These are phyloP conservation scores for Biscutella laevigata DNA, from an alignment of 441 rosid genomes.

Conservation along the genomic window DNA sequence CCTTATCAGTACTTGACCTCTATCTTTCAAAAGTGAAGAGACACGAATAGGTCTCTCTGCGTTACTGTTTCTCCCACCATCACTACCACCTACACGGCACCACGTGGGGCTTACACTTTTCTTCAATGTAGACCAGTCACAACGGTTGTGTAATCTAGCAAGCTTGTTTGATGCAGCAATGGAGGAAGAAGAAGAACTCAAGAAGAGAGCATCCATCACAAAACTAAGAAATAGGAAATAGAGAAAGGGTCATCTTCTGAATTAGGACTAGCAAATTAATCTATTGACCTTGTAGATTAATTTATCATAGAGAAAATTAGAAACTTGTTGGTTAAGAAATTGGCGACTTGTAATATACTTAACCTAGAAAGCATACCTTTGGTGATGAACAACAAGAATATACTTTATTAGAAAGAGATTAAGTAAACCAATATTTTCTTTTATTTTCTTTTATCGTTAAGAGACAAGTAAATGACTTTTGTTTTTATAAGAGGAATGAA, in stretches of 20 bases:
- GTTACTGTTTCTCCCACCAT: conserved; percentile 23
- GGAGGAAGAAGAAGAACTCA: conserved; percentile 40
- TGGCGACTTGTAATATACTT: conserved; percentile 39
- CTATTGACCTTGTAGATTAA: conserved; percentile 4
- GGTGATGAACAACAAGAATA: conserved; percentile 23
- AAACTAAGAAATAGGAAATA: conserved; percentile 16
- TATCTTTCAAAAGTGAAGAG: conserved; percentile 44
- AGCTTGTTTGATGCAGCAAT: conserved; percentile 26
- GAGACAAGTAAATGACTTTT: conserved; percentile 28
- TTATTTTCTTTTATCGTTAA: conserved; percentile 12
- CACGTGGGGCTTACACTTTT: conserved; percentile 22
- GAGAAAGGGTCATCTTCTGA: conserved; percentile 20
- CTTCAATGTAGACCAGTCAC: conserved; percentile 26
- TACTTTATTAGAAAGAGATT: conserved; percentile 28
- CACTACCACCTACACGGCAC: conserved; percentile 50
- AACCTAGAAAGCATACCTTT: conserved; percentile 36
- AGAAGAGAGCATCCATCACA: conserved; percentile 66
- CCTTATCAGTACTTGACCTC: conserved; percentile 30
- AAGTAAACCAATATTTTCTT: conserved; percentile 33
- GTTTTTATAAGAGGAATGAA: conserved; percentile 27
- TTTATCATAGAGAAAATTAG: conserved; percentile 5
- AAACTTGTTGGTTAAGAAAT: conserved; percentile 35
- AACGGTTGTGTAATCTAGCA: conserved; percentile 17
- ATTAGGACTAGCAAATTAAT: conserved; percentile 7
- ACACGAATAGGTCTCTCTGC: conserved; percentile 26